Percentiles rank a stretch among this genome's conserved stretches.
Evolutionary conservation across 176 grass and related monocot species (phyloP).

Genomic region (Phragmites australis): DNA sequence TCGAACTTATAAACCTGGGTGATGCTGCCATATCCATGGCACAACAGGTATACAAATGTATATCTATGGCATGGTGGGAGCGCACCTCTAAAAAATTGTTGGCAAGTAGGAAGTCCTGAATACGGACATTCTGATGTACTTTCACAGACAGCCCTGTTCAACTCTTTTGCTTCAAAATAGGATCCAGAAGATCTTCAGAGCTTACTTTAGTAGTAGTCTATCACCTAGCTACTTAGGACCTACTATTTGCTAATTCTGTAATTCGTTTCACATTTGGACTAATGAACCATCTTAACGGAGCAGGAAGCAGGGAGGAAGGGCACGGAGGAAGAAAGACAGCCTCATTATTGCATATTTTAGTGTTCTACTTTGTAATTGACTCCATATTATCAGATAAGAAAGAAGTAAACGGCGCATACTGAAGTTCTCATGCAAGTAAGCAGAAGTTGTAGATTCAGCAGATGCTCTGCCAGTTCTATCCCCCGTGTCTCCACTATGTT

Average conservation of each 20-base stretch:
- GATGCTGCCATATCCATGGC: constrained; percentile 25
- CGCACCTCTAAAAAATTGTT: constrained; percentile 16
- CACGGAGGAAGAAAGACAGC: neutral
- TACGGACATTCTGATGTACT: constrained; percentile 36
- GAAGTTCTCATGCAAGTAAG: neutral
- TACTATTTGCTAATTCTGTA: constrained; percentile 16
- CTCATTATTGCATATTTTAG: constrained; percentile 18
- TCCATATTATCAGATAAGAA: neutral
- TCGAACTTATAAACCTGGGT: constrained; percentile 5
- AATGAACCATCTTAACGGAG: constrained; percentile 14
- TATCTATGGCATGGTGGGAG: neutral
- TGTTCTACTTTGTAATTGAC: constrained; percentile 23
- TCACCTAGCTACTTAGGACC: constrained; percentile 5
- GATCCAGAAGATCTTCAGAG: constrained; percentile 25
- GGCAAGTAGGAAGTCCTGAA: constrained; percentile 26
- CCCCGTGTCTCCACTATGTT: constrained; percentile 27
- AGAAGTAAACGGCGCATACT: constrained; percentile 1
- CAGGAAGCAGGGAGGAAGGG: constrained; percentile 36
- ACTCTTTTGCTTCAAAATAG: constrained; percentile 37
- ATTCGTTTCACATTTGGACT: constrained; percentile 12
- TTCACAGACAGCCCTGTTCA: constrained; percentile 44
- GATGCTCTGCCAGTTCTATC: neutral
- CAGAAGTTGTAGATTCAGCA: neutral
- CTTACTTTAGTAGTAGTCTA: constrained; percentile 24
- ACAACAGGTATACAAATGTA: neutral